Base-by-base conservation (phyloP, 1,139 yeast species). In the Scheffersomyces cryptocercus region DNA sequence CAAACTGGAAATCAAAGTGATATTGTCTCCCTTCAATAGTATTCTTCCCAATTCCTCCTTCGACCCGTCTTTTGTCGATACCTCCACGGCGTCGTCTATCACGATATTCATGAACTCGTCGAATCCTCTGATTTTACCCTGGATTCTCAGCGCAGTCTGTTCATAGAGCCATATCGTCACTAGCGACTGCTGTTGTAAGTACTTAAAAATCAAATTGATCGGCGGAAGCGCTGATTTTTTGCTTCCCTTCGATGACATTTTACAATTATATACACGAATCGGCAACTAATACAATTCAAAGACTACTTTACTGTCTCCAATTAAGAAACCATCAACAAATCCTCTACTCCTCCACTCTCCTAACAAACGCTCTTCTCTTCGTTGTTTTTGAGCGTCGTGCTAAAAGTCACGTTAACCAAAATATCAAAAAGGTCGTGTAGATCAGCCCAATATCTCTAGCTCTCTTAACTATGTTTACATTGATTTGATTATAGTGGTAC, bases 91-190 rank as follows among this genome's bases (percentile, higher is more conserved):
- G 45, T 90, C 93, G 47, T 88, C 96, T 11, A 95, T 69, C n/a
- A 91, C 98, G 13, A 95, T 68, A 58, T 95, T 95, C 99, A 95
- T 93, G 59, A 90, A 93, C 68, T 95, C 99, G 64, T 95, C 99
- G 65, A 95, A 93, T 1, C 99, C 99, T 55, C 81, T 74, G 39
- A 93, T 85, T 51, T 78, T 81, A 1, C 99, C 99, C 54, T 87
- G 90, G 28, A 95, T 80, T 49, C 95, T 75, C 53, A 79, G 75
- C 29, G 82, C 83, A 0, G 85, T 79, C 62, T 93, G 97, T 58
- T 93, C 98, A 55, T 77, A 90, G 24, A 91, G 73, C 97, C 97
- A 91, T 36, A 91, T 81, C 16, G 85, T 81, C 34, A 91, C 97
- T 15, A 75, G 70, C 2, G 86, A 73, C 53, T 88, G 95, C 56